Percentiles rank a stretch among this genome's conserved stretches.
Conservation (phyloP, 345 rosid genomes). For the Gossypium longicalyx region DNA sequence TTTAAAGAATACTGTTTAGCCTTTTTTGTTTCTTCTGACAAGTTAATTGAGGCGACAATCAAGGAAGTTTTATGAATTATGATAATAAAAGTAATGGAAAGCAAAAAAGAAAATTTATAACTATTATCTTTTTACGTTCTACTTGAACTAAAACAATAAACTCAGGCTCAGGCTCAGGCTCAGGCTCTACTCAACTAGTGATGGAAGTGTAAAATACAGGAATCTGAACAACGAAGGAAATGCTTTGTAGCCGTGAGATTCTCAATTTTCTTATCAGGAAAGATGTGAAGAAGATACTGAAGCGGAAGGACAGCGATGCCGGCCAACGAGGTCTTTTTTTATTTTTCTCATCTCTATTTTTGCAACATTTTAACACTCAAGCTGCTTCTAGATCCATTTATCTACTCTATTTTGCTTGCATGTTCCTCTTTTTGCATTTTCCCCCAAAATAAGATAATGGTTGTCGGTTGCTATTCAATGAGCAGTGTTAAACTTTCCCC, state of each 20-base stretch:
- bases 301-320: constrained; percentile 92
- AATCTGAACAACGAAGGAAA: not conserved
- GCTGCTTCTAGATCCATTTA: not conserved
- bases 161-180: not conserved
- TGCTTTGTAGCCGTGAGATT: constrained; percentile 32
- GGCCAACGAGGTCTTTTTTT: constrained; percentile 54
- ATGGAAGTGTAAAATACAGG: not conserved
- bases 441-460: not conserved
- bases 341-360: not conserved
- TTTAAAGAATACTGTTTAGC: too few species aligned
- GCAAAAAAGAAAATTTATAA: too few species aligned
- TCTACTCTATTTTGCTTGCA: not conserved
- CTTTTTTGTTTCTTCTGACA: too few species aligned
- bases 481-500: not conserved
- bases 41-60: too few species aligned
- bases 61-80: too few species aligned
- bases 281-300: constrained; percentile 75
- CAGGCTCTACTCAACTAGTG: not conserved
- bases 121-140: too few species aligned
- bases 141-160: too few species aligned
- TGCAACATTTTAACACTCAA: not conserved
- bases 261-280: constrained; percentile 37
- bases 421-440: not conserved
- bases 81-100: too few species aligned
- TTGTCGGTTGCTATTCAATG: not conserved